phyloP scores from a whole-genome alignment of 306 rosid genomes.

The Casuarina glauca region DNA sequence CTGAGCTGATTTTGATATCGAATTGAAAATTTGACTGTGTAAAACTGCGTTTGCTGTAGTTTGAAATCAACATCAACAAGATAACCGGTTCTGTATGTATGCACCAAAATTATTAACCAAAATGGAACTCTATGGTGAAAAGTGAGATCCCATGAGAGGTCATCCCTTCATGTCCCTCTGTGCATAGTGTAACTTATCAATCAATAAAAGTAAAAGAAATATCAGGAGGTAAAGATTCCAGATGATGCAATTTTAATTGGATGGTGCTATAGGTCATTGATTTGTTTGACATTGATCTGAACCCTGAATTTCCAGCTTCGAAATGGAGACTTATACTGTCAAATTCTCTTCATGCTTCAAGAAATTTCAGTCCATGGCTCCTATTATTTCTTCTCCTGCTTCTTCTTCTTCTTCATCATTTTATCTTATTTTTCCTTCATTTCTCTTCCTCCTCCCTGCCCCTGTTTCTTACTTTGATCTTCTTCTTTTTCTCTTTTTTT shows the following conservation, averaged over 20 bases:
- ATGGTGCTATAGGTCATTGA: not conserved
- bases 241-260: not conserved
- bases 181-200: not conserved
- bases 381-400: too few relatives aligned
- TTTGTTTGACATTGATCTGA: not conserved
- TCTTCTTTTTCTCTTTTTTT: too few relatives aligned
- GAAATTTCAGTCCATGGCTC: not conserved
- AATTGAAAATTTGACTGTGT: not conserved
- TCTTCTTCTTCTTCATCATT: too few relatives aligned
- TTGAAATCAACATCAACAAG: not conserved
- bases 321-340: not conserved
- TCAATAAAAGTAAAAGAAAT: not conserved
- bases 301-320: not conserved
- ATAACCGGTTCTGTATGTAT: not conserved
- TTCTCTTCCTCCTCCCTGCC: too few relatives aligned
- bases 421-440: too few relatives aligned
- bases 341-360: not conserved
- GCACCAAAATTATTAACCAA: not conserved
- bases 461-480: too few relatives aligned
- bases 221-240: not conserved
- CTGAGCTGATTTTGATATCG: too few relatives aligned
- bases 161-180: not conserved
- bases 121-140: not conserved
- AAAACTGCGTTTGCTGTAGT: not conserved
- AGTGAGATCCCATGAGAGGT: not conserved